These are phyloP conservation scores for Chloranthus sessilifolius DNA, from an alignment of 164 flowering plant species.

Conservation along the genomic window DNA sequence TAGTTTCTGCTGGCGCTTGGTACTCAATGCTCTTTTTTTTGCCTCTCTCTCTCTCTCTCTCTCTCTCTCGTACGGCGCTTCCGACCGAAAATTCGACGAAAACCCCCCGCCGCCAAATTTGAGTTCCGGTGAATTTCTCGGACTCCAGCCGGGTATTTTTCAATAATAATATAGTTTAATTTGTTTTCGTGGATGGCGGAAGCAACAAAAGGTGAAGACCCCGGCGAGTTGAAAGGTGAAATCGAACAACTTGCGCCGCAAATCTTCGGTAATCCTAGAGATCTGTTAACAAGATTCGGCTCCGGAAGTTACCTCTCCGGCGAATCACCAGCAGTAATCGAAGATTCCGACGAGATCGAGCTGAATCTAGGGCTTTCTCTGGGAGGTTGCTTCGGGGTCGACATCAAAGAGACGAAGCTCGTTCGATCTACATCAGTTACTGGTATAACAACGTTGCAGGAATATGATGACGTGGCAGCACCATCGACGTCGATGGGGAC, in stretches of 20 bases:
- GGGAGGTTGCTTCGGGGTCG: slow-evolving; percentile 85
- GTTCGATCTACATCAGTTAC: slow-evolving; percentile 64
- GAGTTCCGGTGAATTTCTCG: too few species aligned
- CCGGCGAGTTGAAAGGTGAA: slow-evolving; percentile 16
- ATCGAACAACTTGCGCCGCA: slow-evolving; percentile 16
- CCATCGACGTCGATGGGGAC: slow-evolving; percentile 11
- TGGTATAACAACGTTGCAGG: slow-evolving; percentile 30
- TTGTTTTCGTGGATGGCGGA: slow-evolving; percentile 20
- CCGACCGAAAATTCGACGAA: too few species aligned
- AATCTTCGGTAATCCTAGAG: slow-evolving; percentile 49
- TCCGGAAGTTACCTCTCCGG: slow-evolving; percentile 10
- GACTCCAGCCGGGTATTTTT: too few species aligned
- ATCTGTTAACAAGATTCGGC: slow-evolving; percentile 66
- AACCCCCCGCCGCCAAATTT: too few species aligned
- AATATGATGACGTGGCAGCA: slow-evolving; percentile 30
- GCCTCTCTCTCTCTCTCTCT: not conserved
- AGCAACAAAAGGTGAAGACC: slow-evolving; percentile 20
- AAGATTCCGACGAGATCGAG: slow-evolving; percentile 48
- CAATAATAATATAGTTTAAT: too few species aligned
- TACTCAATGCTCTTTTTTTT: not conserved
- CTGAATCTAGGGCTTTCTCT: slow-evolving; percentile 81
- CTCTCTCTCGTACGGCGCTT: too few species aligned
- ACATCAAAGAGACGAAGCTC: slow-evolving; percentile 41
- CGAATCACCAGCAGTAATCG: slow-evolving; percentile 14
- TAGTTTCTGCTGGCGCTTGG: not conserved